Evolutionary conservation across 1,284 basidiomycete species (phyloP), one percentile per base, ranked within the genome.

Genomic region (Ceratobasidium sp.): DNA sequence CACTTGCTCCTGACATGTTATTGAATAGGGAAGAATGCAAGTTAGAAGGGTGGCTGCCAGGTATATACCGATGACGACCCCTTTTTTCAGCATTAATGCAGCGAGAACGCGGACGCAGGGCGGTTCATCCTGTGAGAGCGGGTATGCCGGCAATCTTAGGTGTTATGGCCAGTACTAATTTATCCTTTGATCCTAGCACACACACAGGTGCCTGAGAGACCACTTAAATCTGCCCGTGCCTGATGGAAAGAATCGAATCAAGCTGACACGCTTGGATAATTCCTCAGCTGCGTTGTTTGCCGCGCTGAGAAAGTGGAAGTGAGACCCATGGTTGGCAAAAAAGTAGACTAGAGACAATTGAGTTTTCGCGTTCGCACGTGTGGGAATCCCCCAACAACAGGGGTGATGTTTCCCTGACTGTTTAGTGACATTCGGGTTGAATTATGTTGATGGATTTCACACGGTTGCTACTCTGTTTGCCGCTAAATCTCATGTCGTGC

Each of bases 361-460:
- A 23, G 28, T 53, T 66, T 51, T 14, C 42, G n/a, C 11, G 40
- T 46, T 63, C 44, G 60, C 60, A 48, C 44, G 46, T 33, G 48
- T 66, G 62, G 46, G 62, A 53, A 66, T 38, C 18, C 33, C 7
- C 28, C 44, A 66, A 51, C 44, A 66, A 51, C 62, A 66, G 48
- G 62, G 62, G 36, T 53, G 48, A 49, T 66, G 62, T 33, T 42
- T 44, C 62, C 62, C 62, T 66, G 62, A 46, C 21, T 53, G 16
- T 5, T 33, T 36, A 40, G 11, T 66, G 62, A 66, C 46, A 66
- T 33, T 53, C 61, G 30, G 62, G 46, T 53, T 53, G 44, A 66
- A 40, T 66, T 30, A 16, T 33, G 23, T 66, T 63, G 62, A 53
- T 66, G 62, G 38, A 66, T 30, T 66, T 66, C 62, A 48, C 62